A percentile compares a stretch with the other conserved stretches of the same genome.
phyloP scores from a whole-genome alignment of 495 filamentous ascomycete genomes.

The Aspergillus indologenus region DNA sequence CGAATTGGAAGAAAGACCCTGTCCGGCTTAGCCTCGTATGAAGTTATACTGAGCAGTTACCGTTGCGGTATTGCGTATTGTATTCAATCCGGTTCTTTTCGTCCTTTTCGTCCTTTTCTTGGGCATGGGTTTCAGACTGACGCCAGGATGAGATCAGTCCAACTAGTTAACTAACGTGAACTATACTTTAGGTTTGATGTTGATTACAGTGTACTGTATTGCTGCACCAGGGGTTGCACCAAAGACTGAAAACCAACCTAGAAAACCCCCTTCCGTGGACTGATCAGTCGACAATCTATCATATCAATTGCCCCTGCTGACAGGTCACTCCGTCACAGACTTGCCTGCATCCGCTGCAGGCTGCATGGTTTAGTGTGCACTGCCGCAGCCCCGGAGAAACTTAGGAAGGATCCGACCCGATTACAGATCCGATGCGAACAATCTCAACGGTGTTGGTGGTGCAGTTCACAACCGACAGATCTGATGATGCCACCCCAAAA shows the following conservation, averaged over 20 bases:
- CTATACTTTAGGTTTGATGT: not conserved
- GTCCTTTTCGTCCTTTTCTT: too few species aligned
- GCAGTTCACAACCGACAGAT: not conserved
- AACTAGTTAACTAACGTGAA: too few species aligned
- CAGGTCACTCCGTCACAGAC: not conserved
- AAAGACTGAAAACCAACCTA: not conserved
- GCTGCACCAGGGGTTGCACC: too few species aligned
- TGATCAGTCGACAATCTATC: not conserved
- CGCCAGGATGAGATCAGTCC: slow-evolving; percentile 5
- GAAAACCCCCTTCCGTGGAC: not conserved
- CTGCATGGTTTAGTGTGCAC: not conserved
- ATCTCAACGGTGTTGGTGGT: not conserved
- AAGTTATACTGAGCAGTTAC: not conserved
- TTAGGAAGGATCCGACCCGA: not conserved
- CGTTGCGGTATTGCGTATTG: too few species aligned
- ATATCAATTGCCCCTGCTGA: not conserved
- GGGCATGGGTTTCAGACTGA: not conserved
- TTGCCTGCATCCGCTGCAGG: not conserved
- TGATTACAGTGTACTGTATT: not conserved
- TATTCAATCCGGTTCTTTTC: too few species aligned
- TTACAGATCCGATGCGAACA: not conserved
- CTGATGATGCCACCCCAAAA: not conserved
- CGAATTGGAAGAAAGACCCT: not conserved
- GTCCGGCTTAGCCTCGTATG: not conserved
- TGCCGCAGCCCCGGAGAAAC: not conserved